Conservation (phyloP, 2,329 filamentous ascomycete species). For the Aureobasidium namibiae region DNA sequence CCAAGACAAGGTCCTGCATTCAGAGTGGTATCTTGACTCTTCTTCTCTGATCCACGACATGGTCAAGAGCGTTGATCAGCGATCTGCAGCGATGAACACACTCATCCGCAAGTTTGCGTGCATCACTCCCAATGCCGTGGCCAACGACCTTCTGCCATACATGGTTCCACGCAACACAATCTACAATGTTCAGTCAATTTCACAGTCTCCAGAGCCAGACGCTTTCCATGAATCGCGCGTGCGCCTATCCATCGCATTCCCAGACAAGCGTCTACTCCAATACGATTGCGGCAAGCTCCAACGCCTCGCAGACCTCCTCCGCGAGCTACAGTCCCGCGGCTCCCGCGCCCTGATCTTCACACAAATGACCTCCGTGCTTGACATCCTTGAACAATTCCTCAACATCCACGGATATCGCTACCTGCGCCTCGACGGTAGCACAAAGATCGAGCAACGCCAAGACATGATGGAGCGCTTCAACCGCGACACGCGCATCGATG, state of each 20-base stretch:
- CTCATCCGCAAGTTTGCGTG: conserved; percentile 84
- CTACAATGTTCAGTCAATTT: conserved; percentile 39
- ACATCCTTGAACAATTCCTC: conserved; percentile 94
- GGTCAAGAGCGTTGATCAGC: conserved; percentile 65
- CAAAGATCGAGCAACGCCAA: conserved; percentile 90
- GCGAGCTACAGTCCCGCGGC: conserved; percentile 77
- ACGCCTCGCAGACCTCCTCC: conserved; percentile 74
- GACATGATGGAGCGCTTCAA: conserved; percentile 97
- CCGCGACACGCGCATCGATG: conserved; percentile 74
- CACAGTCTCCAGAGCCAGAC: conserved; percentile 41
- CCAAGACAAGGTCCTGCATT: conserved; percentile 47
- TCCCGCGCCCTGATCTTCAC: conserved; percentile 97
- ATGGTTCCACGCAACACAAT: conserved; percentile 32
- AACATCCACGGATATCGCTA: conserved; percentile 98
- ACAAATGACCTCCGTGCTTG: conserved; percentile 97
- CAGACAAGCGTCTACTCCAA: conserved; percentile 89
- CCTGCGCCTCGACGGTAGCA: conserved; percentile 88
- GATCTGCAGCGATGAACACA: conserved; percentile 63
- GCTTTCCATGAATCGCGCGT: conserved; percentile 92
- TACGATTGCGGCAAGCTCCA: conserved; percentile 98
- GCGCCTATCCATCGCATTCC: conserved; percentile 89
- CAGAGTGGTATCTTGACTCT: conserved; percentile 68
- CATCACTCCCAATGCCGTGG: conserved; percentile 80
- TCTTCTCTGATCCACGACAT: conserved; percentile 57
- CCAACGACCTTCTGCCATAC: conserved; percentile 64